Conservation (phyloP, 257 asterid genomes). For the Prunella vulgaris region DNA sequence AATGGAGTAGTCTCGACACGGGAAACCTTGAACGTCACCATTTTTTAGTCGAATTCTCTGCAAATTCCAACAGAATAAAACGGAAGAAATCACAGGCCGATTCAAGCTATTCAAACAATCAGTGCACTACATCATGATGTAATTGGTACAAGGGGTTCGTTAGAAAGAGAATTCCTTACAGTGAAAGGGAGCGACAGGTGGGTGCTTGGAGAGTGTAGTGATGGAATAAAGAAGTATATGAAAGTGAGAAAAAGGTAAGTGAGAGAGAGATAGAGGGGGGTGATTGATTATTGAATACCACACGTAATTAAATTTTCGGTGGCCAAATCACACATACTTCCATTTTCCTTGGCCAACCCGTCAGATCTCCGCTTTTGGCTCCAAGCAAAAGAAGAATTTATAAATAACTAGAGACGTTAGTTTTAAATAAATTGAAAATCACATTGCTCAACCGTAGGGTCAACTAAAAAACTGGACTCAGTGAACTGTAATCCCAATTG, state of each 20-base stretch:
- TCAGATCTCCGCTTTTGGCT: conserved; percentile 33
- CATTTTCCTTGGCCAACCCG: conserved; percentile 21
- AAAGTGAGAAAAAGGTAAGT: neutral
- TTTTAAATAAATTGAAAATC: no score
- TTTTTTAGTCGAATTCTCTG: conserved; percentile 23
- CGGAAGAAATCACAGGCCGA: neutral
- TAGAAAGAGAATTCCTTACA: conserved; percentile 26
- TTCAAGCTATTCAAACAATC: neutral
- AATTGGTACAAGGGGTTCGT: conserved; percentile 6
- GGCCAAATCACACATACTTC: conserved; percentile 17
- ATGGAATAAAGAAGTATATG: neutral
- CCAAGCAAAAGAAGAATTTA: neutral
- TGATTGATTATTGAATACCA: conserved; percentile 21
- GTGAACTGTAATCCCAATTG: no score
- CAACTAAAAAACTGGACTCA: no score
- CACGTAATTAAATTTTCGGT: conserved; percentile 18
- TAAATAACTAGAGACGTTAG: no score
- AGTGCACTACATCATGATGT: neutral
- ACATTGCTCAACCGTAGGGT: no score
- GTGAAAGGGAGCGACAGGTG: conserved; percentile 18
- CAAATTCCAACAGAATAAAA: conserved; percentile 14
- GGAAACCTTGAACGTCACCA: conserved; percentile 63
- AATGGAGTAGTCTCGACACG: conserved; percentile 68
- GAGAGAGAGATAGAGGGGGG: neutral
- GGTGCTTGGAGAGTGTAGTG: conserved; percentile 3